Conservation (phyloP, 1,139 yeast species). For the Saccharomyces uvarum region DNA sequence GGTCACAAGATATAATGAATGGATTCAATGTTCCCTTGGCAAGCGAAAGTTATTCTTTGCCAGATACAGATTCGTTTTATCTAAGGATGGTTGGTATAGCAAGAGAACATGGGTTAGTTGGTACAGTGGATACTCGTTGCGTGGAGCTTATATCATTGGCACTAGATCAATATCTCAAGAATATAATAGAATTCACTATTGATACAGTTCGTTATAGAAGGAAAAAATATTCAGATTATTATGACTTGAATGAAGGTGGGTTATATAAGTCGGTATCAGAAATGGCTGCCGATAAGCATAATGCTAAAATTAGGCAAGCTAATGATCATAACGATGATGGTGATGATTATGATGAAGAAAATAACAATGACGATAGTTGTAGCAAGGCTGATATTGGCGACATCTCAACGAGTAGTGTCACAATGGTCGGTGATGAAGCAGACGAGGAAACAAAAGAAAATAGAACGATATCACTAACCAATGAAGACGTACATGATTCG, state of each 20-base stretch:
- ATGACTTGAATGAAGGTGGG: conserved; percentile 32
- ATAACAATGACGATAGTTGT: not conserved
- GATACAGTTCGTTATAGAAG: conserved; percentile 61
- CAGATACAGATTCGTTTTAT: conserved; percentile 66
- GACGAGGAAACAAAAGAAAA: conserved; percentile 17
- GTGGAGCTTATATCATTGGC: conserved; percentile 75
- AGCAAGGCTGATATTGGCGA: not conserved
- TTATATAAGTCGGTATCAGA: conserved; percentile 24
- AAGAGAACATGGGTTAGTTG: conserved; percentile 86
- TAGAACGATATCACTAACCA: conserved; percentile 42
- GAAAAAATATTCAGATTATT: conserved; percentile 44
- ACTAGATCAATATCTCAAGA: conserved; percentile 68
- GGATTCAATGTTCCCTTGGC: conserved; percentile 83
- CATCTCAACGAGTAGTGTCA: not conserved
- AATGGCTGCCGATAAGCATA: conserved; percentile 8
- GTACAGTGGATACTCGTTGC: conserved; percentile 63
- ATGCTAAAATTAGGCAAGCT: not conserved
- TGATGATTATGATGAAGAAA: conserved; percentile 8
- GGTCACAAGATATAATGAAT: conserved; percentile 90
- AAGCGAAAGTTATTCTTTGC: conserved; percentile 71
- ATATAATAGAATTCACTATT: conserved; percentile 64
- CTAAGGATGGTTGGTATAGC: conserved; percentile 74
- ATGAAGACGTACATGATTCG: conserved; percentile 61
- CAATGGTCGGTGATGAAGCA: not conserved
- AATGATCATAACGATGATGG: not conserved